Evolutionary conservation across 768 basidiomycete species (phyloP).

Genomic region (Hygrocybe punicea): DNA sequence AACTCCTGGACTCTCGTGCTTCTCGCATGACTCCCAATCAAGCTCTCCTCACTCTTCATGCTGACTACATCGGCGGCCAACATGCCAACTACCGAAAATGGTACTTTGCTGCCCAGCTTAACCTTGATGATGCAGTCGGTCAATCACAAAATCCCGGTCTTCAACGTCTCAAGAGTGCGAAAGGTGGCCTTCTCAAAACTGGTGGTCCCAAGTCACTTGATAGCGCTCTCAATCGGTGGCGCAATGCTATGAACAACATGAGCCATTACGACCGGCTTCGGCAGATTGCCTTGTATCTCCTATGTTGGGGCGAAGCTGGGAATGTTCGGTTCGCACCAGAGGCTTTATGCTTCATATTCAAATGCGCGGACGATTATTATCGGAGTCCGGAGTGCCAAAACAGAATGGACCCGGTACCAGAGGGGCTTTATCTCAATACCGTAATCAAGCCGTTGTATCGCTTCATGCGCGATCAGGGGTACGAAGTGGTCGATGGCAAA

Average conservation of each 20-base stretch:
- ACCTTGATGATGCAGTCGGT: slow-evolving; percentile 97
- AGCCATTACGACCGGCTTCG: slow-evolving; percentile 96
- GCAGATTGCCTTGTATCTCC: slow-evolving; percentile 91
- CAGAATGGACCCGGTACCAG: slow-evolving; percentile 85
- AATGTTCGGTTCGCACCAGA: slow-evolving; percentile 98
- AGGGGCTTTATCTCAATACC: slow-evolving; percentile 87
- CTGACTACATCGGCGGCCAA: slow-evolving; percentile 98
- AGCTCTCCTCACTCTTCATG: slow-evolving; percentile 93
- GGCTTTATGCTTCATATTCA: slow-evolving; percentile 98
- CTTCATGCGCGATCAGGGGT: slow-evolving; percentile 96
- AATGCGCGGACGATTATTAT: slow-evolving; percentile 99
- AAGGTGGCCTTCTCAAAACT: slow-evolving; percentile 49
- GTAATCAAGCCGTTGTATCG: slow-evolving; percentile 94
- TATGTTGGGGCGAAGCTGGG: slow-evolving; percentile 98
- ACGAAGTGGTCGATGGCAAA: slow-evolving; percentile 92
- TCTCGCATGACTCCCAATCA: slow-evolving; percentile 97
- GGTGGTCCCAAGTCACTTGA: slow-evolving; percentile 76
- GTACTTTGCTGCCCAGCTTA: slow-evolving; percentile 99
- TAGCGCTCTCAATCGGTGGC: slow-evolving; percentile 90
- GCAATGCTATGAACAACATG: slow-evolving; percentile 99
- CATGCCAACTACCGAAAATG: slow-evolving; percentile 99
- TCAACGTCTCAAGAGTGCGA: slow-evolving; percentile 81
- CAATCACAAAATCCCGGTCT: slow-evolving; percentile 91
- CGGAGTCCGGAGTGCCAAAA: slow-evolving; percentile 97
- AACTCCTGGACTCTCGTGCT: slow-evolving; percentile 94